These are phyloP conservation scores for Globisporangium barbulae DNA, from an alignment of 352 stramenopile species.

Conservation along the genomic window DNA sequence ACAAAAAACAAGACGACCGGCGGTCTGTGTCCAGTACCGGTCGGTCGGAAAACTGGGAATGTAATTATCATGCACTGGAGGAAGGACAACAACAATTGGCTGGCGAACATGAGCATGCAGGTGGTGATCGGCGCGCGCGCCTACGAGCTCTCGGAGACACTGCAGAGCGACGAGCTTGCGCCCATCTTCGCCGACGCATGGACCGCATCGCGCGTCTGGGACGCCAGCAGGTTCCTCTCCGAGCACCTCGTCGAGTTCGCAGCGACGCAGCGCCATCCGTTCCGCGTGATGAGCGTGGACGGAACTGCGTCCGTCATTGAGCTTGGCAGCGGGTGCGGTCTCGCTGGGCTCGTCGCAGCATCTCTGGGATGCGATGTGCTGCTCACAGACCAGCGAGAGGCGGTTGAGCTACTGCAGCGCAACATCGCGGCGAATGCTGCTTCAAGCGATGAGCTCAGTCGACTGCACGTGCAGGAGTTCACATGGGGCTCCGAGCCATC, in stretches of 20 bases:
- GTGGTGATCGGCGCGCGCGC: slow-evolving; percentile 40
- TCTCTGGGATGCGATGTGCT: slow-evolving; percentile 63
- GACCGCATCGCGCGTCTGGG: slow-evolving; percentile 77
- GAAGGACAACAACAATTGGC: background rate
- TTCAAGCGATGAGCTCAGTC: slow-evolving; percentile 30
- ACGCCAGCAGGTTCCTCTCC: slow-evolving; percentile 64
- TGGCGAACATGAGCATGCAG: slow-evolving; percentile 19
- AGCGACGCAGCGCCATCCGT: slow-evolving; percentile 10
- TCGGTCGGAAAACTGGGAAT: too few relatives aligned
- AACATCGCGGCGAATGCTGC: slow-evolving; percentile 53
- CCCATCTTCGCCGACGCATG: slow-evolving; percentile 82
- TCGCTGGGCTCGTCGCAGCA: slow-evolving; percentile 63
- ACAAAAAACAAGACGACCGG: too few relatives aligned
- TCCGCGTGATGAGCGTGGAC: slow-evolving; percentile 4
- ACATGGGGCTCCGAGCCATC: slow-evolving; percentile 45
- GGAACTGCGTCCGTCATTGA: slow-evolving; percentile 45
- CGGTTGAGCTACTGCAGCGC: slow-evolving; percentile 58
- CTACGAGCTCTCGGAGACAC: slow-evolving; percentile 76
- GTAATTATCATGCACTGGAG: too few relatives aligned
- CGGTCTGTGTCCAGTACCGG: too few relatives aligned
- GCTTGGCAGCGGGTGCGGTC: slow-evolving; percentile 74
- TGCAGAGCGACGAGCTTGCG: slow-evolving; percentile 61
- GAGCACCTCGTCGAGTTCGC: slow-evolving; percentile 50
- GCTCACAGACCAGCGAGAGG: slow-evolving; percentile 69
- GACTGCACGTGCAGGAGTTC: slow-evolving; percentile 52